Percentiles rank a stretch among this genome's conserved stretches.
phyloP scores from a whole-genome alignment of 352 stramenopile genomes.

The Blastocystis sp. region DNA sequence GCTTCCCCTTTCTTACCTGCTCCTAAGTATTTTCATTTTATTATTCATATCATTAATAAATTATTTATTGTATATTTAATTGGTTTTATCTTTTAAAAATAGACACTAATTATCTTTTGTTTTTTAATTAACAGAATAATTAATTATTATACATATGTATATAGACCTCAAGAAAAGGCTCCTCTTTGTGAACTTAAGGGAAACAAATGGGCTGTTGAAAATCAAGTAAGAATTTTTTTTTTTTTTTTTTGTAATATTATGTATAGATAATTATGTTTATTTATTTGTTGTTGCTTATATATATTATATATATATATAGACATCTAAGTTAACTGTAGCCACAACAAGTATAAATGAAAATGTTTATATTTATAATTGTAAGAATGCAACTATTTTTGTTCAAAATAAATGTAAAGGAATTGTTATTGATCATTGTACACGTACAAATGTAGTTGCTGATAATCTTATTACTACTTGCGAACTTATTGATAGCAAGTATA shows the following conservation, averaged over 20 bases:
- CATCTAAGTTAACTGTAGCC: neutral
- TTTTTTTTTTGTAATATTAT: too few species aligned
- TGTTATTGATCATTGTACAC: constrained; percentile 76
- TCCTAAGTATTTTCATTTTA: too few species aligned
- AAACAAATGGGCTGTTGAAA: constrained; percentile 84
- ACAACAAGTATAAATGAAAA: constrained; percentile 38
- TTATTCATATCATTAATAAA: too few species aligned
- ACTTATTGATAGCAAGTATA: constrained; percentile 87
- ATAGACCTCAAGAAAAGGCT: too few species aligned
- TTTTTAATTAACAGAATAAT: too few species aligned
- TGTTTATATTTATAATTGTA: constrained; percentile 79
- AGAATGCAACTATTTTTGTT: constrained; percentile 73
- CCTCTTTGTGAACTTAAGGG: constrained; percentile 57
- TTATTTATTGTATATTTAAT: too few species aligned
- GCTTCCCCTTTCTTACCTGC: too few species aligned
- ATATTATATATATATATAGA: neutral
- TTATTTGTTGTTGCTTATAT: too few species aligned
- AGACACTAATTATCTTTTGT: too few species aligned
- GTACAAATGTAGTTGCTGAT: constrained; percentile 80
- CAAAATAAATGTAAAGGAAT: constrained; percentile 90
- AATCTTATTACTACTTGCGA: constrained; percentile 79
- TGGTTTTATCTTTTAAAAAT: too few species aligned
- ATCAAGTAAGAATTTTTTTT: constrained; percentile 66
- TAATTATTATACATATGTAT: too few species aligned
- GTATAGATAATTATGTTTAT: too few species aligned